Evolutionary conservation across 179 eudicot genomes (phyloP).

Genomic region (Corrigiola litoralis): DNA sequence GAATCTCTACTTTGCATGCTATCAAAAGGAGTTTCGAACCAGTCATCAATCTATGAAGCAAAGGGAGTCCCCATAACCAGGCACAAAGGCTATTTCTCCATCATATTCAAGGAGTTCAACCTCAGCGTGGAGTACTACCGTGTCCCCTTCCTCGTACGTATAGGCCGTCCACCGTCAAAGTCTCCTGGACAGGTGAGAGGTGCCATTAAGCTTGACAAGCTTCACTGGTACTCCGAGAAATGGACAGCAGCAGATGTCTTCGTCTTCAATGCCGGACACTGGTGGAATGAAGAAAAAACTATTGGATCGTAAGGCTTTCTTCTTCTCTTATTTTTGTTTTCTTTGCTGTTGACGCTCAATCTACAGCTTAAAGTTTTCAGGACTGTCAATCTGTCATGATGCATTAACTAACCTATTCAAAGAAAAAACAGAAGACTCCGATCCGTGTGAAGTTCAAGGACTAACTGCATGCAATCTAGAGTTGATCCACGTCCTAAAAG

Average conservation of each 20-base stretch:
- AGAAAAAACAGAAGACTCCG: too few species aligned
- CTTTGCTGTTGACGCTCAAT: not conserved
- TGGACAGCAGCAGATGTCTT: constrained; percentile 68
- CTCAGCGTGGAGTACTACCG: constrained; percentile 72
- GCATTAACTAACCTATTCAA: too few species aligned
- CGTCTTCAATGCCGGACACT: constrained; percentile 76
- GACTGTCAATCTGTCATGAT: too few species aligned
- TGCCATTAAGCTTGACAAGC: constrained; percentile 52
- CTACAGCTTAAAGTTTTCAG: too few species aligned
- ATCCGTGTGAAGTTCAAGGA: too few species aligned
- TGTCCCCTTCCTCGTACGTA: constrained; percentile 56
- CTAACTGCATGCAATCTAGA: too few species aligned
- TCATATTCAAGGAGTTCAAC: constrained; percentile 57
- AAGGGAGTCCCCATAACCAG: constrained; percentile 61
- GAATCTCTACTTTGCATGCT: constrained; percentile 87
- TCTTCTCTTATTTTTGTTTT: not conserved
- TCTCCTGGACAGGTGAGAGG: constrained; percentile 46
- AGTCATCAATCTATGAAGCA: constrained; percentile 52
- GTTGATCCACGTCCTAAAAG: too few species aligned
- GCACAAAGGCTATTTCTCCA: constrained; percentile 73
- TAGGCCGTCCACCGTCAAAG: constrained; percentile 44
- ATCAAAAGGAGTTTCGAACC: constrained; percentile 55
- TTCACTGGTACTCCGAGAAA: constrained; percentile 58
- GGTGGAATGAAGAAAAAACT: constrained; percentile 93
- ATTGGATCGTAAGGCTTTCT: constrained; percentile 33